Percentiles rank a stretch among this genome's conserved stretches.
Evolutionary conservation across 176 grass and related monocot genomes (phyloP).

Genomic region (Saccharum spontaneum): DNA sequence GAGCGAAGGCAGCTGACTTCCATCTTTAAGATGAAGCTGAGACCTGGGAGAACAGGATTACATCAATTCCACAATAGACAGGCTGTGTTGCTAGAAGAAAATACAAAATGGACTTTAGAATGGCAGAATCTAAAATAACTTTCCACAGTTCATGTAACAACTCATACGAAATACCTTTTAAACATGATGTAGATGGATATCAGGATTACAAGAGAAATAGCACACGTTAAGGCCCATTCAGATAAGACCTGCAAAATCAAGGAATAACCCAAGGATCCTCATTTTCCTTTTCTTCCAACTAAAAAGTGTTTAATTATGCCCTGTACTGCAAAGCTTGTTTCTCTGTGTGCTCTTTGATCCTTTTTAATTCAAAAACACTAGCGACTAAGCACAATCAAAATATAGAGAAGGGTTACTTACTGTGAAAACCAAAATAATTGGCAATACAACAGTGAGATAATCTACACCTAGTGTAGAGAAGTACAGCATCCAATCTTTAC

Average conservation of each 20-base stretch:
- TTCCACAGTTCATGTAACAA: slow-evolving; percentile 5
- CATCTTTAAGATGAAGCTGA: slow-evolving; percentile 39
- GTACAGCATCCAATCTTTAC: slow-evolving; percentile 50
- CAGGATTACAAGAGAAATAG: slow-evolving; percentile 47
- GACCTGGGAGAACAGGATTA: slow-evolving; percentile 37
- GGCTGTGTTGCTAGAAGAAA: slow-evolving; percentile 17
- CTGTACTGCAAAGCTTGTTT: background rate
- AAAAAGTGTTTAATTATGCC: background rate
- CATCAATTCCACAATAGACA: background rate
- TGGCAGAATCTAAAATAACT: slow-evolving; percentile 17
- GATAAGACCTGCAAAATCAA: slow-evolving; percentile 55
- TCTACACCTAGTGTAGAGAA: slow-evolving; percentile 55
- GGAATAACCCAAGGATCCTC: background rate
- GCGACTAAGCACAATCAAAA: slow-evolving; percentile 24
- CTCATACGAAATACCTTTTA: slow-evolving; percentile 58
- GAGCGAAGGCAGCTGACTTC: slow-evolving; percentile 43
- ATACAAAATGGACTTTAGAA: slow-evolving; percentile 26
- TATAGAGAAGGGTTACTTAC: slow-evolving; percentile 40
- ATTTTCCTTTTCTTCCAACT: background rate
- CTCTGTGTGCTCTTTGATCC: background rate
- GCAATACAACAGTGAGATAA: slow-evolving; percentile 69
- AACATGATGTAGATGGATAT: slow-evolving; percentile 42
- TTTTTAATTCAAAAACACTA: slow-evolving; percentile 20
- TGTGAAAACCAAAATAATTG: slow-evolving; percentile 81
- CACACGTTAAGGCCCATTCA: slow-evolving; percentile 63